phyloP scores from a whole-genome alignment of 345 rosid genomes.

The Odontarrhena argentea region DNA sequence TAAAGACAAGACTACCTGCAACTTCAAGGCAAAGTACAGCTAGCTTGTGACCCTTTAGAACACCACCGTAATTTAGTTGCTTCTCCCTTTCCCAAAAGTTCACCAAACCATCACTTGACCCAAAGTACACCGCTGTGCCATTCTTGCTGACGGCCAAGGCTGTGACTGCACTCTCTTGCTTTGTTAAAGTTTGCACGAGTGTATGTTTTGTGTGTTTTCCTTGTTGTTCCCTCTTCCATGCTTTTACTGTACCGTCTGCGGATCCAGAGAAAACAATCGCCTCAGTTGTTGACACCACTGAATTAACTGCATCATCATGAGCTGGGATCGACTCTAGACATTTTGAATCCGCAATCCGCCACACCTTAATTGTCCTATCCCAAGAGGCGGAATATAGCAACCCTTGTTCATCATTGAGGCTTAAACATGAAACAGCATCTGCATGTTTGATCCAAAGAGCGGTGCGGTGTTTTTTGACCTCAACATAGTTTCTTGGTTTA shows the following conservation, averaged over 20 bases:
- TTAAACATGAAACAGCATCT: conserved; percentile 82
- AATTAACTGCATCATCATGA: conserved; percentile 94
- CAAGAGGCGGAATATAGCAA: conserved; percentile 87
- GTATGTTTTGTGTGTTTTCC: conserved; percentile 65
- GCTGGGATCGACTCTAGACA: conserved; percentile 81
- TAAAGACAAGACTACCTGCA: conserved; percentile 74
- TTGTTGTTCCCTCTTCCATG: conserved; percentile 67
- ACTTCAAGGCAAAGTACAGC: conserved; percentile 84
- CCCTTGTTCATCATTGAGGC: conserved; percentile 66
- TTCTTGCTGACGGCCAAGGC: conserved; percentile 61
- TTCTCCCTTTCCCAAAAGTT: conserved; percentile 82
- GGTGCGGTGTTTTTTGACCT: conserved; percentile 62
- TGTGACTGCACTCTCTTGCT: conserved; percentile 92
- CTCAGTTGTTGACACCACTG: conserved; percentile 58
- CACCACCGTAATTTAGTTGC: conserved; percentile 73
- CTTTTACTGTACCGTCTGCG: conserved; percentile 90
- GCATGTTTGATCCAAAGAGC: conserved; percentile 94
- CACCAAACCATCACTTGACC: conserved; percentile 90
- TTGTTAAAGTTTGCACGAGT: conserved; percentile 55
- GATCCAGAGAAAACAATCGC: conserved; percentile 80
- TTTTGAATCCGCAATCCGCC: conserved; percentile 87
- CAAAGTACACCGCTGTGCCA: conserved; percentile 63
- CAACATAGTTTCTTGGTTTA: conserved; percentile 81
- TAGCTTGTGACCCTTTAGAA: conserved; percentile 79
- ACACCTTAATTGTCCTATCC: conserved; percentile 89